Conservation (phyloP, 306 rosid species). For the Sechiopsis laciniata region DNA sequence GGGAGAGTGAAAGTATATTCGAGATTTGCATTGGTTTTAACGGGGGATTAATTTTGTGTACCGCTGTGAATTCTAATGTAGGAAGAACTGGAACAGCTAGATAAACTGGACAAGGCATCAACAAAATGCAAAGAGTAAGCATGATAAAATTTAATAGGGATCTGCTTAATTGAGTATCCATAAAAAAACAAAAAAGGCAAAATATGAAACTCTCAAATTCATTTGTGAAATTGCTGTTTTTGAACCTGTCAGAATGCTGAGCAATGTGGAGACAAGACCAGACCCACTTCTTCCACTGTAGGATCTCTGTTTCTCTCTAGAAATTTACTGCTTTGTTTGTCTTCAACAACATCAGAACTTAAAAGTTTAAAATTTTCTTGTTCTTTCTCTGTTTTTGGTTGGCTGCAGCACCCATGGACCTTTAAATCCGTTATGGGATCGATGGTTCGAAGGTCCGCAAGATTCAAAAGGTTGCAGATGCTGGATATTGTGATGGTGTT, state of each 20-base stretch:
- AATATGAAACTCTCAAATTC: constrained; percentile 11
- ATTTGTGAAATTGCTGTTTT: constrained; percentile 24
- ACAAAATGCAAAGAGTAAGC: constrained; percentile 84
- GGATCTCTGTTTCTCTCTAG: constrained; percentile 22
- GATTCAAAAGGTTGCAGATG: constrained; percentile 85
- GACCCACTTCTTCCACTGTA: constrained; percentile 88
- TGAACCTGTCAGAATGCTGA: constrained; percentile 54
- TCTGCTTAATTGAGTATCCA: constrained; percentile 4
- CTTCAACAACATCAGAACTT: not conserved
- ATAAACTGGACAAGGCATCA: constrained; percentile 69
- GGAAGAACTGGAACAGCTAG: constrained; percentile 87
- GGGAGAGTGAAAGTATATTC: not conserved
- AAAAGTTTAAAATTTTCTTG: not conserved
- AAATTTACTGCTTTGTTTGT: not conserved
- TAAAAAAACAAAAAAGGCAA: not conserved
- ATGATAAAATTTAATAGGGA: constrained; percentile 18
- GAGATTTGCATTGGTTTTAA: not conserved
- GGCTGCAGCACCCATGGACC: constrained; percentile 67
- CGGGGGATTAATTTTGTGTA: not conserved
- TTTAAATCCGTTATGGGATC: constrained; percentile 69
- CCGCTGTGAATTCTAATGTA: constrained; percentile 24
- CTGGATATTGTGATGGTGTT: constrained; percentile 62
- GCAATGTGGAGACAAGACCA: constrained; percentile 66
- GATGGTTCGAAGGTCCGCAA: constrained; percentile 93
- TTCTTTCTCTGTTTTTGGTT: not conserved